These are phyloP conservation scores for Bigelowiella natans DNA, from an alignment of 78 protist genomes.

Conservation along the genomic window DNA sequence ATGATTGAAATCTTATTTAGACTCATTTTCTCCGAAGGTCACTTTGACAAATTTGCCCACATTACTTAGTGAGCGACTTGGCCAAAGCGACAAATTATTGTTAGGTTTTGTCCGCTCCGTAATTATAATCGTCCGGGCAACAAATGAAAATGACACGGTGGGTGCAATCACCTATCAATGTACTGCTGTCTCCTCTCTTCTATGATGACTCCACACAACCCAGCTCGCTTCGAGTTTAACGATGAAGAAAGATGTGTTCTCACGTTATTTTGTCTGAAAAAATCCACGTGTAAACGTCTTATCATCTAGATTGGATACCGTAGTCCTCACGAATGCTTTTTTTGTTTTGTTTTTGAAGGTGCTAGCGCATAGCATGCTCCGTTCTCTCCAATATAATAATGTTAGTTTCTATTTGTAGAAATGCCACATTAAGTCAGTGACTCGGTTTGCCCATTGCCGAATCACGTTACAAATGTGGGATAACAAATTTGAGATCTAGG, in stretches of 20 bases:
- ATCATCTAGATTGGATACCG: neutral
- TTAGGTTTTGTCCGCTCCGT: too few relatives aligned
- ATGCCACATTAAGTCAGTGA: neutral
- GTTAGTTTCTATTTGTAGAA: neutral
- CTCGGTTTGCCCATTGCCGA: neutral
- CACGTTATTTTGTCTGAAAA: neutral
- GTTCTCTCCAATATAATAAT: neutral
- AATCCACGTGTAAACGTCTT: neutral
- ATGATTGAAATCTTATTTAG: too few relatives aligned
- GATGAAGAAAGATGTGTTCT: neutral
- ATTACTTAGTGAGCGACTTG: too few relatives aligned
- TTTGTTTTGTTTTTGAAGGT: neutral
- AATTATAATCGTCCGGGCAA: too few relatives aligned
- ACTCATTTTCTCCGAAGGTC: too few relatives aligned
- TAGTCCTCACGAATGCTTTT: neutral
- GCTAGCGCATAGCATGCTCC: neutral
- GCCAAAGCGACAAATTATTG: too few relatives aligned
- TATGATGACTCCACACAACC: neutral
- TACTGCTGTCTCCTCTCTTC: too few relatives aligned
- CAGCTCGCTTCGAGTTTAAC: neutral
- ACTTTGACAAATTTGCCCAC: too few relatives aligned
- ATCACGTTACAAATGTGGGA: neutral
- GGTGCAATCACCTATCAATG: too few relatives aligned
- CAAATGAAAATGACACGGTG: too few relatives aligned
- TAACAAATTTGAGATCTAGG: neutral